phyloP scores from a whole-genome alignment of 805 yeast genomes.

The Ogataea paraovalis region DNA sequence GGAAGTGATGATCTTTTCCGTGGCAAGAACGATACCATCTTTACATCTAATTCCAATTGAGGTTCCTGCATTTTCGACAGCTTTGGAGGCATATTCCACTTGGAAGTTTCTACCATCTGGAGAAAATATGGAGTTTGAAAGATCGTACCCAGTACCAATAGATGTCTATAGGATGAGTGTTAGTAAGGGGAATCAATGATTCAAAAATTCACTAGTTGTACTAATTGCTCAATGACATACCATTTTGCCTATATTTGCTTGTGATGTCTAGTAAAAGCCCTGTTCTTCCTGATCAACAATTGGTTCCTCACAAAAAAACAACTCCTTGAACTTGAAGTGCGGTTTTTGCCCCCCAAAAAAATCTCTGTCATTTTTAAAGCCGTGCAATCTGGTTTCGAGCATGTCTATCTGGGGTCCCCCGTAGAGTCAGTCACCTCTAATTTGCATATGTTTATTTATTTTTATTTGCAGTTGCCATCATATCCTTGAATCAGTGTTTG shows the following conservation, averaged over 20 bases:
- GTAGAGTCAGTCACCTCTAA: no score
- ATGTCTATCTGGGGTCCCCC: background rate
- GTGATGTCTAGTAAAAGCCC: background rate
- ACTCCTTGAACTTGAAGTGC: background rate
- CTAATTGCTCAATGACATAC: background rate
- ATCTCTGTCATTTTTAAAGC: background rate
- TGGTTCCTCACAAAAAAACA: no score
- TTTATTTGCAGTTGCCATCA: background rate
- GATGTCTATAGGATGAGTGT: conserved; percentile 48
- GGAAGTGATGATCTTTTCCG: conserved; percentile 86
- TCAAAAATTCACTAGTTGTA: background rate
- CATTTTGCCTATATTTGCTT: background rate
- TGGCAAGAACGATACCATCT: conserved; percentile 96
- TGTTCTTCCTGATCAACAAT: background rate
- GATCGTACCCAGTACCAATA: conserved; percentile 98
- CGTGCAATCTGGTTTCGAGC: background rate
- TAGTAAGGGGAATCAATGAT: background rate
- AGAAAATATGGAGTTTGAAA: conserved; percentile 92
- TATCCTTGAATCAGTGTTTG: background rate
- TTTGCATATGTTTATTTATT: background rate
- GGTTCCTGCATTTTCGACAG: conserved; percentile 96
- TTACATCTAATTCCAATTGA: conserved; percentile 87
- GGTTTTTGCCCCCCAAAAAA: conserved; percentile 12
- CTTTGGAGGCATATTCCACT: conserved; percentile 96
- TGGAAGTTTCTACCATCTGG: conserved; percentile 95